These are phyloP conservation scores for Lentinus polychrous DNA, from an alignment of 1,284 basidiomycete genomes.

Conservation along the genomic window DNA sequence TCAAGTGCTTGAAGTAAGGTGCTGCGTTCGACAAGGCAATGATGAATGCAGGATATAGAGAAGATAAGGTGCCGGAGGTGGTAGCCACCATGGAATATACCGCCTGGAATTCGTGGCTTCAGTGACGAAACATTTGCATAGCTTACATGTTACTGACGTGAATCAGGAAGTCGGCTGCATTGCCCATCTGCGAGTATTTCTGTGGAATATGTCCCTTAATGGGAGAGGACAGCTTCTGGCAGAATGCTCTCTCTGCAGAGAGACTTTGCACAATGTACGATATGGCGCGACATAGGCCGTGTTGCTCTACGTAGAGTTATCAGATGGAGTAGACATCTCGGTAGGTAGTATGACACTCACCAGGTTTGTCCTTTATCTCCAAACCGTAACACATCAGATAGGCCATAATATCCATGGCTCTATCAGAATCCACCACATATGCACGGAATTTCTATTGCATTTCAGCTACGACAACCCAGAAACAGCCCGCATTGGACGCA, in stretches of 20 bases:
- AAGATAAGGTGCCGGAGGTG: slow-evolving; percentile 74
- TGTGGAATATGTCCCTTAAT: slow-evolving; percentile 60
- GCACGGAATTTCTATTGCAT: slow-evolving; percentile 70
- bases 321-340: slow-evolving; percentile 4
- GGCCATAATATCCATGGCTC: slow-evolving; percentile 67
- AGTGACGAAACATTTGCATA: slow-evolving; percentile 3
- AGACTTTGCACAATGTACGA: slow-evolving; percentile 91
- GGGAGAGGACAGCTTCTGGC: slow-evolving; percentile 53
- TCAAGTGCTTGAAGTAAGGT: slow-evolving; percentile 79
- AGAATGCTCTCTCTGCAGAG: slow-evolving; percentile 79
- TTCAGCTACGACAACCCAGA: background rate
- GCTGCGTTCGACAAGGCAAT: slow-evolving; percentile 86
- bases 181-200: slow-evolving; percentile 72
- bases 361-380: slow-evolving; percentile 86
- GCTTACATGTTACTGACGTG: slow-evolving; percentile 46
- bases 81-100: slow-evolving; percentile 87
- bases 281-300: slow-evolving; percentile 83
- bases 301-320: slow-evolving; percentile 55
- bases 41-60: slow-evolving; percentile 87
- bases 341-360: slow-evolving; percentile 37
- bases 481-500: slow-evolving; percentile 24
- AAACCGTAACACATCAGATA: slow-evolving; percentile 75
- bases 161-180: slow-evolving; percentile 80
- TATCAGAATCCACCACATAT: slow-evolving; percentile 76
- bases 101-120: slow-evolving; percentile 38